phyloP scores from a whole-genome alignment of 2,329 filamentous ascomycete genomes.

The Colletotrichum tropicicola region DNA sequence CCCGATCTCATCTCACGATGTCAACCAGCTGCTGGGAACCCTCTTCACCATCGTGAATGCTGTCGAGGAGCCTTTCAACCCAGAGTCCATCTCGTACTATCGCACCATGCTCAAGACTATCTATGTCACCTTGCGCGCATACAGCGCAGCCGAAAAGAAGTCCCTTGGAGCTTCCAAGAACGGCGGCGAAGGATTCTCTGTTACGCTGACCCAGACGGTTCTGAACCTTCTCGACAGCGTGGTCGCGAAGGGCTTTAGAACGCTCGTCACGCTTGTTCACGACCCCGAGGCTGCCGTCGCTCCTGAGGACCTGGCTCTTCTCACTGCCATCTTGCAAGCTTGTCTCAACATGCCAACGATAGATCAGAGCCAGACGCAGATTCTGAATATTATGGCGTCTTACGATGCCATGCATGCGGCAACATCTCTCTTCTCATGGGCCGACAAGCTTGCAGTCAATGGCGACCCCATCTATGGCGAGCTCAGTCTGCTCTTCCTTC shows the following conservation, averaged over 20 bases:
- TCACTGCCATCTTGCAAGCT: constrained; percentile 89
- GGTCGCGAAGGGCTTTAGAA: constrained; percentile 83
- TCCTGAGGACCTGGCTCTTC: constrained; percentile 84
- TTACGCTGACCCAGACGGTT: constrained; percentile 66
- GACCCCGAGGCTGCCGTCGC: constrained; percentile 71
- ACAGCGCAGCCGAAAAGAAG: constrained; percentile 51
- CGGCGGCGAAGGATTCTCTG: constrained; percentile 44
- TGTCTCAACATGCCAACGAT: constrained; percentile 82
- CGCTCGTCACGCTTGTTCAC: constrained; percentile 83
- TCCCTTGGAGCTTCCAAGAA: constrained; percentile 28
- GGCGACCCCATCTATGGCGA: constrained; percentile 93
- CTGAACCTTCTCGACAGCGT: constrained; percentile 83
- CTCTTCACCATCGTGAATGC: constrained; percentile 62
- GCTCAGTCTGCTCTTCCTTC: constrained; percentile 86
- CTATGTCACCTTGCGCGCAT: constrained; percentile 80
- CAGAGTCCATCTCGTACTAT: constrained; percentile 74
- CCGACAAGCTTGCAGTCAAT: constrained; percentile 80
- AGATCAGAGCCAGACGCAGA: constrained; percentile 74
- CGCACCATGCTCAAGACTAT: constrained; percentile 85
- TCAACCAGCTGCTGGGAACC: constrained; percentile 59
- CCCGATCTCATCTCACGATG: constrained; percentile 57
- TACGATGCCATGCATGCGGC: constrained; percentile 84
- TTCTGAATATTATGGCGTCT: constrained; percentile 74
- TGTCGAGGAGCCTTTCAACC: constrained; percentile 62
- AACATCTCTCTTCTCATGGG: constrained; percentile 91